Evolutionary conservation across 148 eudicot species (phyloP), one percentile per base, ranked within the genome.

Genomic region (Chenopodium berlandieri): DNA sequence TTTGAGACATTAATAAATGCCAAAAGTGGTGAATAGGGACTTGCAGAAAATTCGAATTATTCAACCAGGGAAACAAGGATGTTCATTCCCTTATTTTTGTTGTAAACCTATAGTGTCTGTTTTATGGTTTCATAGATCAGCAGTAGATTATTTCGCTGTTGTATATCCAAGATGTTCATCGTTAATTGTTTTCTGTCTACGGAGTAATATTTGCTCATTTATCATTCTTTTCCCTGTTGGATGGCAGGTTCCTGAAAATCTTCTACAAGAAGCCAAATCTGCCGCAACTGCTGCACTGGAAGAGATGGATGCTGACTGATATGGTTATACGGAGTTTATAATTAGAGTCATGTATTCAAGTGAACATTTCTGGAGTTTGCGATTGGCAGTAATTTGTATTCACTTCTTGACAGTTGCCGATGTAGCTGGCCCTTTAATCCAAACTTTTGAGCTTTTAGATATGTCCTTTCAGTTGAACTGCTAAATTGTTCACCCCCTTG

Each of bases 261-360:
- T 93, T 82, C 72, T 93, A 60, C 93, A 89, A 76, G 88, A 87
- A 80, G 97, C 94, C 76, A 91, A 91, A 86, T 60, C 88, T 19
- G 97, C 97, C 56, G 94, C 93, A 22, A 87, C 92, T 74, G 83
- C 87, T 11, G 97, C 94, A 27, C 75, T 91, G 84, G 97, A 93
- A 76, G 94, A 91, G 82, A 93, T 93, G 97, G 97, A 91, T 67
- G 93, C 96, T 0, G 96, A 92, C 85, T 91, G 52, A 90, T 85
- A 37, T 13, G 63, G 20, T 23, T 11, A 66, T 50, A 12, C 11
- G 54, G 54, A 37, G 32, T n/a, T 65, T 10, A 11, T 11, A 30
- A 66, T 1, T 66, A 25, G 9, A 25, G 71, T 16, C 71, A 27
- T 66, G 71, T 50, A 10, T 14, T 65, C 32, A 11, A 25, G 71